Evolutionary conservation across 83 land plant genomes (phyloP).

Genomic region (Larix sibirica): DNA sequence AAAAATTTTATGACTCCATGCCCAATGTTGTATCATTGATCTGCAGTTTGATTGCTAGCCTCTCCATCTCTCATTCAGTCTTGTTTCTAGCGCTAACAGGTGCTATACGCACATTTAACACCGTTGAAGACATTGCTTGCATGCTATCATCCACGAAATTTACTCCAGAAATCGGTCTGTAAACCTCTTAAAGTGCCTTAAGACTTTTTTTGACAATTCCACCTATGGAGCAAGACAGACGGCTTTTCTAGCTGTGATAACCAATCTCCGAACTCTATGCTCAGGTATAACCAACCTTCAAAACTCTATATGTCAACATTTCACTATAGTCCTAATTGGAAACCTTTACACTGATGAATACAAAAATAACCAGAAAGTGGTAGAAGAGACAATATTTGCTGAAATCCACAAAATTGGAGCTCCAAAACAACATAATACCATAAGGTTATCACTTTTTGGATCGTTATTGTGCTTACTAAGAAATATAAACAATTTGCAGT

Average conservation of each 20-base stretch:
- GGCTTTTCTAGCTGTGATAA: conserved; percentile 83
- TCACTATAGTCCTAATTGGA: neutral
- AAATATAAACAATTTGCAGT: too few species aligned
- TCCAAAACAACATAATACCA: neutral
- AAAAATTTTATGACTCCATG: too few species aligned
- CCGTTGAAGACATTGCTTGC: conserved; percentile 25
- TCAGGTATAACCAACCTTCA: too few species aligned
- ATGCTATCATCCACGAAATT: too few species aligned
- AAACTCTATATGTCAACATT: too few species aligned
- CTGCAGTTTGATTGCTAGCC: too few species aligned
- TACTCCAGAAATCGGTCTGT: conserved; percentile 66
- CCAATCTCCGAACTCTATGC: too few species aligned
- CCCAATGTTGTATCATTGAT: too few species aligned
- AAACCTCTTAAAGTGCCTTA: conserved; percentile 45
- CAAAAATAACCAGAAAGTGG: neutral
- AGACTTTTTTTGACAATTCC: conserved; percentile 40
- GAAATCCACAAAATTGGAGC: neutral
- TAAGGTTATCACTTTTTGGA: too few species aligned
- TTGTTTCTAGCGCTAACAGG: conserved; percentile 23
- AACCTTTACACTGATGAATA: neutral
- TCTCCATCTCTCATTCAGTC: too few species aligned
- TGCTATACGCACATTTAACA: conserved; percentile 43
- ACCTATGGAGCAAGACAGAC: conserved; percentile 67
- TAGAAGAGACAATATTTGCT: neutral
- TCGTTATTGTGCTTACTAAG: too few species aligned